Evolutionary conservation across 2,329 filamentous ascomycete species (phyloP), one percentile per base, ranked within the genome.

Genomic region (Fusarium tjaetaba): DNA sequence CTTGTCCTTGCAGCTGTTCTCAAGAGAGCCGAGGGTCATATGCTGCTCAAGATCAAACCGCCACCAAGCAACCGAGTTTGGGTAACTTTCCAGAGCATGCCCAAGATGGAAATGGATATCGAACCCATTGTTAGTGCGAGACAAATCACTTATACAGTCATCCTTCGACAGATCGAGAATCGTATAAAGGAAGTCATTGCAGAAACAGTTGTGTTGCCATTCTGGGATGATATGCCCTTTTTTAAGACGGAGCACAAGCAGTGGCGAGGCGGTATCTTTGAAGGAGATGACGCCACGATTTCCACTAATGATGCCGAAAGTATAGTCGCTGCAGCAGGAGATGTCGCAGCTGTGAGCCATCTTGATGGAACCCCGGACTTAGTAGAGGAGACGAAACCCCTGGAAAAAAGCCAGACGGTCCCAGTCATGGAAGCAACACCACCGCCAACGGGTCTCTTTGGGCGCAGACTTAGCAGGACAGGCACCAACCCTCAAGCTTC

Each of bases 161-260:
- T 99, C 62, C 87, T 98, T 18, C 91, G 95, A 56, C 94, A 97
- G 70, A 98, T 99, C 67, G 96, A 99, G 82, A 97, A 93, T 79
- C 89, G 95, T 56, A 98, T 99, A 80, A 93, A 97, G 78, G 95
- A 98, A 82, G 95, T 98, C 14, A 88, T 99, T 68, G 94, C 93
- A 15, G 96, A 99, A 83, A 97, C 95, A 3, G 82, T 98, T 26
- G 96, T 99, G 5, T 86, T 92, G 63, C 96, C 96, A 0, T 97
- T 97, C 79, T 99, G 96, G 96, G 96, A 99, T 74, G 96, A 99
- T 80, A 88, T 94, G 30, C 95, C 96, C 0, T 98, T 99, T 81
- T 92, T 94, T 79, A 90, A 93, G 76, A 98, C 95, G 0, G 88
- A 91, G 63, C 86, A 89, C 64, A 94, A 97, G 80, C 84, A 86